Percentiles rank a stretch among this genome's conserved stretches.
Evolutionary conservation across 768 basidiomycete species (phyloP).

Genomic region (Polyporus arcularius): DNA sequence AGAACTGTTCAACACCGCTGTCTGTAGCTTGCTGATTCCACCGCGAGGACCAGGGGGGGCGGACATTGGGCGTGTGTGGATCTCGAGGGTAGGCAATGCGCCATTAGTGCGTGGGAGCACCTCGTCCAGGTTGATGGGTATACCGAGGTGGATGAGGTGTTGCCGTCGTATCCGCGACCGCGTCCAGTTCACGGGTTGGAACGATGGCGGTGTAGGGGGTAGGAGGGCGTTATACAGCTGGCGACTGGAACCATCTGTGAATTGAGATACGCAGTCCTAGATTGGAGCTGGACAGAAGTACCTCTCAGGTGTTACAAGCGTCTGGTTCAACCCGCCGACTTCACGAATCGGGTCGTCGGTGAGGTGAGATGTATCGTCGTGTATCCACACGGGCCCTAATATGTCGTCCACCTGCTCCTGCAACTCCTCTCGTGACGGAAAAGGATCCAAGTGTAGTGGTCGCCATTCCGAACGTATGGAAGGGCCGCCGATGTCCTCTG

Average conservation of each 20-base stretch:
- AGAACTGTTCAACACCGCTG: conserved; percentile 45
- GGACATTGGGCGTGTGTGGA: conserved; percentile 80
- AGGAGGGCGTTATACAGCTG: conserved; percentile 73
- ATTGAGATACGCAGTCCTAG: conserved; percentile 19
- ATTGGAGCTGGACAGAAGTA: conserved; percentile 32
- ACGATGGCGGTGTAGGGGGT: conserved; percentile 66
- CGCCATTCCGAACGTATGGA: conserved; percentile 50
- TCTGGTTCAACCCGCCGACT: conserved; percentile 77
- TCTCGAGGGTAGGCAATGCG: conserved; percentile 78
- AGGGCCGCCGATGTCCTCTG: conserved; percentile 19
- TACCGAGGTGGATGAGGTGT: conserved; percentile 87
- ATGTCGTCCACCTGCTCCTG: conserved; percentile 64
- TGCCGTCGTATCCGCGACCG: conserved; percentile 88
- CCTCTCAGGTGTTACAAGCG: conserved; percentile 78
- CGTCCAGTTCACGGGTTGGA: conserved; percentile 91
- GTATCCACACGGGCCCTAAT: conserved; percentile 65
- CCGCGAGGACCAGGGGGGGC: conserved; percentile 68
- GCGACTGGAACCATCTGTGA: conserved; percentile 54
- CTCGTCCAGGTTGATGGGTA: conserved; percentile 95
- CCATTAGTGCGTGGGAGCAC: conserved; percentile 69
- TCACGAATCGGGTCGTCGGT: conserved; percentile 77
- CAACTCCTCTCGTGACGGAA: conserved; percentile 58
- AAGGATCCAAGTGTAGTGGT: conserved; percentile 63
- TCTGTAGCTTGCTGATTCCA: conserved; percentile 33
- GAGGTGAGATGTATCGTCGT: conserved; percentile 51